These are phyloP conservation scores for Thraustotheca clavata DNA, from an alignment of 352 stramenopile genomes.

Conservation along the genomic window DNA sequence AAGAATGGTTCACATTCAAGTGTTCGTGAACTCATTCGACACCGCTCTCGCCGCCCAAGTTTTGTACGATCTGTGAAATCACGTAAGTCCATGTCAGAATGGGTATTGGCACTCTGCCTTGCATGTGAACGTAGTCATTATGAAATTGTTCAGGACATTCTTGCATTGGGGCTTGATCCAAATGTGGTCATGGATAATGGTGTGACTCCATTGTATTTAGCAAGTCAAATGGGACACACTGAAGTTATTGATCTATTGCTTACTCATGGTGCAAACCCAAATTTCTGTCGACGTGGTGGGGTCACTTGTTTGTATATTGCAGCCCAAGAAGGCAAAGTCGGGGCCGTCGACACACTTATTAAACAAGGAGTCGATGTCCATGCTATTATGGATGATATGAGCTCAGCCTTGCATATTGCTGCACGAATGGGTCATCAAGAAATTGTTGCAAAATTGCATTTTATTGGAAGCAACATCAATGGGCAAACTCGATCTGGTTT, in stretches of 20 bases:
- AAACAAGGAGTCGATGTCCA: constrained; percentile 41
- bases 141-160: constrained; percentile 54
- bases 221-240: constrained; percentile 75
- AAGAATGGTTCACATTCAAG: constrained; percentile 62
- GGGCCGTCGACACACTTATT: constrained; percentile 50
- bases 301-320: constrained; percentile 77
- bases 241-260: constrained; percentile 51
- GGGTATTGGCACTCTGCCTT: constrained; percentile 65
- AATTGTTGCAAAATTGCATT: constrained; percentile 43
- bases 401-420: constrained; percentile 69
- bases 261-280: constrained; percentile 43
- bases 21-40: constrained; percentile 48
- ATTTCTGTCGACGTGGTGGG: constrained; percentile 53
- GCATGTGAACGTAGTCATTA: constrained; percentile 64
- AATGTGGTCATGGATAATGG: constrained; percentile 74
- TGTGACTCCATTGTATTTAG: constrained; percentile 71
- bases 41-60: constrained; percentile 16
- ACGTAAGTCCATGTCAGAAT: constrained; percentile 25
- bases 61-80: constrained; percentile 9
- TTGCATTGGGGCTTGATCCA: constrained; percentile 42
- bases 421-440: constrained; percentile 62
- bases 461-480: constrained; percentile 43
- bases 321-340: constrained; percentile 61
- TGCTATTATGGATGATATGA: constrained; percentile 65
- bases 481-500: constrained; percentile 72